Percentiles rank a stretch among this genome's conserved stretches.
Conservation (phyloP, 345 rosid genomes). For the Populus deltoides region DNA sequence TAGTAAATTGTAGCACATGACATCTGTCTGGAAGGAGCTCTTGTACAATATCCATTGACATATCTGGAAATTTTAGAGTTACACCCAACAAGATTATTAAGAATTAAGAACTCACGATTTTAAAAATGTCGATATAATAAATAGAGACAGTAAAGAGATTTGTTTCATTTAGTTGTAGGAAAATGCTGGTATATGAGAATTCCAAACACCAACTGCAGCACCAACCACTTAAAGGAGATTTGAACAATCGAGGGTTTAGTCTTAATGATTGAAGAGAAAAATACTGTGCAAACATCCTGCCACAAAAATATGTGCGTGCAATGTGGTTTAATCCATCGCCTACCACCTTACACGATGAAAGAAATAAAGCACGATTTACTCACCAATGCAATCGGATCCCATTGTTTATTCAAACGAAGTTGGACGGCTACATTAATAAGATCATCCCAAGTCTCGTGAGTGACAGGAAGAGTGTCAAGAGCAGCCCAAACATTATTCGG, state of each 20-base stretch:
- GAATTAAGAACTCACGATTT: background rate
- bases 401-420: conserved; percentile 70
- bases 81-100: background rate
- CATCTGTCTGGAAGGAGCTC: conserved; percentile 82
- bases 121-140: background rate
- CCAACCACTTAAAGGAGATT: too few relatives aligned
- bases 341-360: too few relatives aligned
- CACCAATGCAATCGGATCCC: conserved; percentile 74
- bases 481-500: conserved; percentile 40
- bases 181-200: too few relatives aligned
- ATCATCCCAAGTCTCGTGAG: conserved; percentile 86
- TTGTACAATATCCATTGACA: conserved; percentile 78
- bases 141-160: background rate
- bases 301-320: background rate
- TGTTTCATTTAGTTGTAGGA: too few relatives aligned
- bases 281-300: too few relatives aligned
- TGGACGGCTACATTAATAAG: conserved; percentile 73
- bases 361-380: conserved; percentile 6
- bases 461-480: conserved; percentile 60
- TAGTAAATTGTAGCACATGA: conserved; percentile 81
- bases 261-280: too few relatives aligned
- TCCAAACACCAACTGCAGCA: too few relatives aligned
- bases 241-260: too few relatives aligned
- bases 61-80: conserved; percentile 43
- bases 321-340: background rate